Evolutionary conservation across 2,329 filamentous ascomycete genomes (phyloP).

Genomic region (Fusarium redolens): DNA sequence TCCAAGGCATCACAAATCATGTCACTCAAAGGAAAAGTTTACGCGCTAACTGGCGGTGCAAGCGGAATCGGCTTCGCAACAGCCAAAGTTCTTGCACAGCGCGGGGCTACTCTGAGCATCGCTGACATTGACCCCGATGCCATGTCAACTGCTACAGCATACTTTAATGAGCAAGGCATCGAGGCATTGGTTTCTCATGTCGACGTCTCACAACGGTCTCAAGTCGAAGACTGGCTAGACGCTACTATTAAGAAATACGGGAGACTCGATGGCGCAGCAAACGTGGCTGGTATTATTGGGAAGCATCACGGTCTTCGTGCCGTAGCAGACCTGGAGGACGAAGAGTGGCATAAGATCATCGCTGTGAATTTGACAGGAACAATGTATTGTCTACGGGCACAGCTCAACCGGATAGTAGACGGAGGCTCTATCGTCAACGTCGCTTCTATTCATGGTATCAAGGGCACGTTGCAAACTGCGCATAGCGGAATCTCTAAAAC

Average conservation of each 20-base stretch:
- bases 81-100: conserved; percentile 51
- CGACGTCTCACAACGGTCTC: conserved; percentile 59
- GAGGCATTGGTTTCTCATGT: conserved; percentile 55
- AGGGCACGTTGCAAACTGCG: conserved; percentile 51
- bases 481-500: conserved; percentile 1
- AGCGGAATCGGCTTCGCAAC: conserved; percentile 59
- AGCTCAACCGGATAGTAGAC: conserved; percentile 53
- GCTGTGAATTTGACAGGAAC: conserved; percentile 62
- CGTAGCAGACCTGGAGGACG: conserved; percentile 58
- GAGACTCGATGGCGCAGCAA: conserved; percentile 65
- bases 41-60: conserved; percentile 56
- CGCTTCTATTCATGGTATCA: conserved; percentile 58
- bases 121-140: conserved; percentile 51
- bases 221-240: conserved; percentile 64
- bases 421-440: conserved; percentile 70
- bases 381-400: conserved; percentile 62
- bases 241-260: conserved; percentile 61
- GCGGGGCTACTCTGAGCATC: conserved; percentile 54
- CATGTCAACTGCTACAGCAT: conserved; percentile 45
- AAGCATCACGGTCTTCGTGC: conserved; percentile 54
- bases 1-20: conserved; percentile 24
- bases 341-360: conserved; percentile 62
- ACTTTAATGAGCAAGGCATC: conserved; percentile 45
- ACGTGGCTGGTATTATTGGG: conserved; percentile 65
- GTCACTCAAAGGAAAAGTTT: conserved; percentile 51